A percentile compares a stretch with the other conserved stretches of the same genome.
phyloP scores from a whole-genome alignment of 805 yeast species.

The Kregervanrija fluxuum region DNA sequence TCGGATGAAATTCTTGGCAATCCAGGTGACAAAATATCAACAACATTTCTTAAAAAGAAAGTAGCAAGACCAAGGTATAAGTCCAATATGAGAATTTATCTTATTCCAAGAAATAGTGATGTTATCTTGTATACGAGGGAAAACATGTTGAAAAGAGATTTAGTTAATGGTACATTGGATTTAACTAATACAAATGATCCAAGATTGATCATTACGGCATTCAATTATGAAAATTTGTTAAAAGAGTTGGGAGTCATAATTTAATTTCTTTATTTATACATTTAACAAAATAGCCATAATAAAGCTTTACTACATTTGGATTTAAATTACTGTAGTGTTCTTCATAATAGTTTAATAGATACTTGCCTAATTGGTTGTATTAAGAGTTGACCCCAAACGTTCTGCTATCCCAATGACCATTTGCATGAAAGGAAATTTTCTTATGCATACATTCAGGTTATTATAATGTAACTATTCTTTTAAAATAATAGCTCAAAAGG shows the following conservation, averaged over 20 bases:
- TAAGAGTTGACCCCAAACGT: no score
- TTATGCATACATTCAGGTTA: no score
- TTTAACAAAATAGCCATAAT: no score
- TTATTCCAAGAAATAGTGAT: conserved; percentile 36
- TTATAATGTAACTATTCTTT: no score
- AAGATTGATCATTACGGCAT: conserved; percentile 24
- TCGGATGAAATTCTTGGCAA: conserved; percentile 29
- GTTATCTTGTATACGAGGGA: conserved; percentile 41
- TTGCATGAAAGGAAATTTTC: no score
- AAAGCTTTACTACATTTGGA: no score
- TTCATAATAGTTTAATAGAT: no score
- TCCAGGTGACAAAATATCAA: conserved; percentile 36
- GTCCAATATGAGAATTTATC: conserved; percentile 53
- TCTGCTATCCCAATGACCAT: no score
- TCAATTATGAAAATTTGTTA: conserved; percentile 18
- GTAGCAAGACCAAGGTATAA: conserved; percentile 60
- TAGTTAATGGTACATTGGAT: conserved; percentile 42
- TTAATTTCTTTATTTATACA: not conserved
- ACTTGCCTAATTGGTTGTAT: no score
- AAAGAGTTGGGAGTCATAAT: conserved; percentile 1
- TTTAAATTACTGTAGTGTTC: no score
- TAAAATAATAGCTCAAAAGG: no score
- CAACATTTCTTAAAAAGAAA: conserved; percentile 46
- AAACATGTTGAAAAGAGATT: conserved; percentile 44
- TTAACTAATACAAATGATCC: conserved; percentile 17